Percentiles rank a stretch among this genome's conserved stretches.
Conservation (phyloP, 352 stramenopile species). For the Thraustotheca clavata region DNA sequence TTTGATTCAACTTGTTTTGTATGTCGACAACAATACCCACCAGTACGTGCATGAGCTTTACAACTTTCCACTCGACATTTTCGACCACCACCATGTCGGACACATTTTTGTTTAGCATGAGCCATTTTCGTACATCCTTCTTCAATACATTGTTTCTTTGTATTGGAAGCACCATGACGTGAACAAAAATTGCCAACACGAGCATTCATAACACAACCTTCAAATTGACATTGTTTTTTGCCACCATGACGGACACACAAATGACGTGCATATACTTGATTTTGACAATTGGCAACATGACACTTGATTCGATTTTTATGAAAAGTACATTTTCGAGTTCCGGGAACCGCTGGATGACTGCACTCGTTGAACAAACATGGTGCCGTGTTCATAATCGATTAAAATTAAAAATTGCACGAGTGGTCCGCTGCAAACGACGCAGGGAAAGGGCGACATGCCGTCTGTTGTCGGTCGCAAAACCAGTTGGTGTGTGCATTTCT, state of each 20-base stretch:
- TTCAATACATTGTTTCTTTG: constrained; percentile 73
- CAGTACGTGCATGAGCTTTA: constrained; percentile 61
- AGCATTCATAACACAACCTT: constrained; percentile 62
- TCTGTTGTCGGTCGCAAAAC: constrained; percentile 4
- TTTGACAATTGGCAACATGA: constrained; percentile 70
- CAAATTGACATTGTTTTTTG: constrained; percentile 72
- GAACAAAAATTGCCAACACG: constrained; percentile 61
- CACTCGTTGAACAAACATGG: constrained; percentile 55
- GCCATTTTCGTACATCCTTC: constrained; percentile 69
- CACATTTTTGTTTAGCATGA: constrained; percentile 62
- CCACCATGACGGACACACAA: constrained; percentile 66
- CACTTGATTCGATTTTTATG: constrained; percentile 75
- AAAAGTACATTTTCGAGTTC: constrained; percentile 70
- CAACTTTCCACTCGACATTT: constrained; percentile 61
- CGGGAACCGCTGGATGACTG: constrained; percentile 59
- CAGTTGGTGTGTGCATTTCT: background rate
- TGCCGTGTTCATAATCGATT: background rate
- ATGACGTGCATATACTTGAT: constrained; percentile 76
- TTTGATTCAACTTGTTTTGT: background rate
- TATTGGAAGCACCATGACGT: constrained; percentile 63
- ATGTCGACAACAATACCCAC: constrained; percentile 62
- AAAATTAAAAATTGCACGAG: background rate
- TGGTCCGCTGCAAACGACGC: background rate
- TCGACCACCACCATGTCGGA: constrained; percentile 54
- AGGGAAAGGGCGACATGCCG: background rate